These are phyloP conservation scores for Podaxis pistillaris DNA, from an alignment of 768 basidiomycete species.

Conservation along the genomic window DNA sequence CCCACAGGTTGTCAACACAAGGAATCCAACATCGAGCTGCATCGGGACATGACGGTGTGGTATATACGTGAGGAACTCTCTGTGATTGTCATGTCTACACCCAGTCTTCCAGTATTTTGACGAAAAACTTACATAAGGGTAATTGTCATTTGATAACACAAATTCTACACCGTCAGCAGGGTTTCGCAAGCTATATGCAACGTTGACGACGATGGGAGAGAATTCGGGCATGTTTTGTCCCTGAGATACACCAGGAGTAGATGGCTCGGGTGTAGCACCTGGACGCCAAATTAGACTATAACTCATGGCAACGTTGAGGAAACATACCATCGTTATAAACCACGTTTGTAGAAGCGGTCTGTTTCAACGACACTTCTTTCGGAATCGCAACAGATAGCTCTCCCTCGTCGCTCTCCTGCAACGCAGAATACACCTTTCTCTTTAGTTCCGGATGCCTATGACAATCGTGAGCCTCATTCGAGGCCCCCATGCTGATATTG, in stretches of 20 bases:
- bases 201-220: slow-evolving; percentile 70
- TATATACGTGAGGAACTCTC: slow-evolving; percentile 93
- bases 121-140: slow-evolving; percentile 70
- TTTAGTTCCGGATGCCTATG: slow-evolving; percentile 93
- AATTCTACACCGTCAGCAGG: slow-evolving; percentile 87
- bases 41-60: slow-evolving; percentile 83
- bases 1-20: slow-evolving; percentile 92
- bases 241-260: slow-evolving; percentile 50
- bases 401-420: slow-evolving; percentile 91
- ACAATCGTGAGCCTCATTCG: slow-evolving; percentile 65
- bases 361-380: slow-evolving; percentile 63
- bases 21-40: slow-evolving; percentile 99
- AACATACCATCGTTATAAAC: slow-evolving; percentile 59
- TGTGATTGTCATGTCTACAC: slow-evolving; percentile 30
- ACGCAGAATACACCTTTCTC: slow-evolving; percentile 85
- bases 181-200: slow-evolving; percentile 79
- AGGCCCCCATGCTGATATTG: slow-evolving; percentile 54
- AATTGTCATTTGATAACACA: slow-evolving; percentile 74
- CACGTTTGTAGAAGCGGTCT: slow-evolving; percentile 42
- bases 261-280: slow-evolving; percentile 85
- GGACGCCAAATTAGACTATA: slow-evolving; percentile 3
- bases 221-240: slow-evolving; percentile 54
- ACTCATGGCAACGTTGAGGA: neutral
- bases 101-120: neutral
- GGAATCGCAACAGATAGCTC: slow-evolving; percentile 91